Base-by-base conservation (phyloP, 352 stramenopile genomes). In the Phytophthora nicotianae region DNA sequence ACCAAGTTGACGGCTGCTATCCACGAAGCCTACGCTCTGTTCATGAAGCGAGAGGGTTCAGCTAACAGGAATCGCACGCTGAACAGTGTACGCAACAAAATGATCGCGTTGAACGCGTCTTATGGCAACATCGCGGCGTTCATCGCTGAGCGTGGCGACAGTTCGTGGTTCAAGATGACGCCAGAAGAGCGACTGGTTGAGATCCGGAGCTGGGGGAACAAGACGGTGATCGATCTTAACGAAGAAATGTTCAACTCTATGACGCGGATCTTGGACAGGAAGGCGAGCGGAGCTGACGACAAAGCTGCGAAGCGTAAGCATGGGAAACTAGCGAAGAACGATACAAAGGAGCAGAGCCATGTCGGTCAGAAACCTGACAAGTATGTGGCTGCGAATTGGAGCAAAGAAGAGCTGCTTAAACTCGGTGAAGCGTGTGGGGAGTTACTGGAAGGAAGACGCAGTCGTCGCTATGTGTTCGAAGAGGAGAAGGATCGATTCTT, bases 401-500 rank as follows among this genome's bases (percentile, higher is more conserved):
- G 32, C 42, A 70, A 75, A 46, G 47, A 70, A 17, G 72, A 80
- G 38, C 29, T 80, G 4, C 51, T 80, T 13, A 51, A 69, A 38
- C 51, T 80, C 3, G 65, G 56, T 14, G 60, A 74, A 63, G 72
- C 72, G 16, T 80, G 68, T 50, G 58, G 60, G 16, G 72, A 74
- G 32, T 54, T 80, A 33, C 47, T 80, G 41, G 65, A 77, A 52
- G 65, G 70, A 7, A 21, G 72, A 49, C 61, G 68, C 11, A 77
- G 19, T 47, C 62, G 72, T 3, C 72, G 68, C 13, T 80, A 80
- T 50, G 54, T 80, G 42, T 77, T 72, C 23, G 72, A 80, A 42
- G 72, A 80, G 32, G 68, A 80, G 24, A 77, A 77, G 38, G 67
- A 80, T 23, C 48, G 59, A 1, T 70, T 80, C 47, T 80, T 52